Percentiles rank a stretch among this genome's conserved stretches.
Conservation (phyloP, 306 rosid genomes). For the Cicer arietinum region DNA sequence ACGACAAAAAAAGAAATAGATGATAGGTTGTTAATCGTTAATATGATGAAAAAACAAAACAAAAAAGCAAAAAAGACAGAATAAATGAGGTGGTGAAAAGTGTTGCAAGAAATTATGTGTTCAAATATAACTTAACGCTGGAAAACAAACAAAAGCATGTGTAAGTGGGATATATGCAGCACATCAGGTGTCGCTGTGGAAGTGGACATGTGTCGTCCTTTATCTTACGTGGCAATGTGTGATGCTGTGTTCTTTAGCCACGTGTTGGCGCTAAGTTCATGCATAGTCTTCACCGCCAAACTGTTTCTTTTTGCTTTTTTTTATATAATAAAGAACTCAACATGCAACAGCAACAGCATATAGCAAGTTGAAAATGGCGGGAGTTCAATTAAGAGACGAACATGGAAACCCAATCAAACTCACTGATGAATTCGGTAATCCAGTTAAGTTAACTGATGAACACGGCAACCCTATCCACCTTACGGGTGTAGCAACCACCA, state of each 20-base stretch:
- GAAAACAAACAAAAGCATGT: too few species aligned
- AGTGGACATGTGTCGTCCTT: conserved; percentile 36
- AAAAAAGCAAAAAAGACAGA: too few species aligned
- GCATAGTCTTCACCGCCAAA: conserved; percentile 54
- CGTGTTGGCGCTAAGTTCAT: conserved; percentile 47
- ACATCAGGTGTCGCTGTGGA: neutral
- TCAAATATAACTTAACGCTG: too few species aligned
- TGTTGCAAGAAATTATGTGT: too few species aligned
- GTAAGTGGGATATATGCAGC: too few species aligned
- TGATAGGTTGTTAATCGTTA: too few species aligned
- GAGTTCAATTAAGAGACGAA: conserved; percentile 58
- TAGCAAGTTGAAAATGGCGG: conserved; percentile 55
- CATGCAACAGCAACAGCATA: too few species aligned
- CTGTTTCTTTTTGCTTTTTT: neutral
- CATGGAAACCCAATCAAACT: conserved; percentile 68
- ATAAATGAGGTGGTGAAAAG: too few species aligned
- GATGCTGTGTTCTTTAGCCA: neutral
- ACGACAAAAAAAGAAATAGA: too few species aligned
- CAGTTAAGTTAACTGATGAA: conserved; percentile 68
- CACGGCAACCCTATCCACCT: conserved; percentile 68
- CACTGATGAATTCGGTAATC: conserved; percentile 71
- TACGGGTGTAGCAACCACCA: conserved; percentile 64
- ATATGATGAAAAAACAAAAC: too few species aligned
- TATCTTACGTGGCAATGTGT: conserved; percentile 53
- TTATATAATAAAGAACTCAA: neutral